Base-by-base conservation (phyloP, 805 yeast genomes). In the Tetrapisispora iriomotensis region DNA sequence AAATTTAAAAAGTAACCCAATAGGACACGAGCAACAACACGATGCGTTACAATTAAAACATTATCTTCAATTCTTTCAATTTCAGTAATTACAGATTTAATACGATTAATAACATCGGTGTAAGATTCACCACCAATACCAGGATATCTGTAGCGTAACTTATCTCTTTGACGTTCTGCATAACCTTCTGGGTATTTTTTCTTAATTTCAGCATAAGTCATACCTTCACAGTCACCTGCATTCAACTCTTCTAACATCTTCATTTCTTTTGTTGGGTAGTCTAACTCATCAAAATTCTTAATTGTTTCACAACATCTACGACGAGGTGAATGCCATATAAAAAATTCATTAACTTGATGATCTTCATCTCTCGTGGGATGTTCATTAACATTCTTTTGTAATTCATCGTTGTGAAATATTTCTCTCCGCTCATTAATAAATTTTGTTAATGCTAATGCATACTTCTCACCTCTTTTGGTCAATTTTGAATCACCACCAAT, bases 41-140 rank as follows among this genome's bases (percentile, higher is more conserved):
- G 71, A 58, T 90, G 98, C 2, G 95, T 79, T 0, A 90, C 73
- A 18, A 90, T 72, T 34, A 88, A 62, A 25, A 86, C 74, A 58
- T 88, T 94, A 51, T 86, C 94, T 8, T 84, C 81, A 32, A 94
- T 84, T 47, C 98, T 70, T 58, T 90, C 98, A 36, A 92, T 74
- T 59, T 90, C 98, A 10, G 86, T 86, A 45, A 90, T 90, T 15
- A 90, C 75, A 1, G 96, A 94, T 44, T 94, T 71, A 41, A 90
- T 69, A 45, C 98, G 70, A 48, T 87, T 85, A 53, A 92, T 81
- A 10, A 92, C 98, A 62, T 90, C 97, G 49, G 90, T 64, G 51
- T 90, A 90, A 0, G 95, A 83, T 61, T 90, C 98, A 14, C 98
- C 98, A 7, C 97, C 96, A 36, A 86, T 83, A 4, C 98, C 98